phyloP scores from a whole-genome alignment of 345 rosid genomes.

The Sisymbrium irio region DNA sequence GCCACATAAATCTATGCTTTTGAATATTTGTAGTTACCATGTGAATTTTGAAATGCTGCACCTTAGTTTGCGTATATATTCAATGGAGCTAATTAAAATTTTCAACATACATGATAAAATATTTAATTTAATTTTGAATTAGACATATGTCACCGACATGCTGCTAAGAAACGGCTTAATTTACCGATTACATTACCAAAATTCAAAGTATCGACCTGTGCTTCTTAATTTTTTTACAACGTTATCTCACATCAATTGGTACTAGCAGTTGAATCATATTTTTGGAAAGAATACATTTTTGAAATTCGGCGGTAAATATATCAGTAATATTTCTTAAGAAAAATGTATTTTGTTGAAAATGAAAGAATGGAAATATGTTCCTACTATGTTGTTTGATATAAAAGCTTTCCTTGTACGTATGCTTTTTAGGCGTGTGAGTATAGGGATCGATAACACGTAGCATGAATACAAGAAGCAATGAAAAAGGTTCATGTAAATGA shows the following conservation, averaged over 20 bases:
- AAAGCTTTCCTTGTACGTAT: not conserved
- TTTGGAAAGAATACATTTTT: too few species aligned
- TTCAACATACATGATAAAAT: not conserved
- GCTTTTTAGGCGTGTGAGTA: constrained; percentile 16
- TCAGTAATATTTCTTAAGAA: too few species aligned
- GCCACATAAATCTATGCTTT: too few species aligned
- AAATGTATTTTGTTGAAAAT: too few species aligned
- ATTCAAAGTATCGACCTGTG: not conserved
- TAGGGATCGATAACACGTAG: constrained; percentile 1
- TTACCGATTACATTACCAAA: not conserved
- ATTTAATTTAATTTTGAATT: not conserved
- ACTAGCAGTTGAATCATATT: too few species aligned
- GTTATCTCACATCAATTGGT: not conserved
- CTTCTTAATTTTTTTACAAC: not conserved
- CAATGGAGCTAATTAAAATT: not conserved
- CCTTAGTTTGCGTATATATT: not conserved
- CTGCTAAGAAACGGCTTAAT: not conserved
- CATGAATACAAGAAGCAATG: constrained; percentile 6
- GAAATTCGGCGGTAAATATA: too few species aligned
- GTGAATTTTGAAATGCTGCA: not conserved
- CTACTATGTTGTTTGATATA: too few species aligned
- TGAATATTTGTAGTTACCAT: not conserved
- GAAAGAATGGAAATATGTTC: too few species aligned
- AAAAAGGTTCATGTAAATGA: not conserved
- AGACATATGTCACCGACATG: not conserved